Evolutionary conservation across 2,329 filamentous ascomycete species (phyloP).

Genomic region (Penicillium griseofulvum): DNA sequence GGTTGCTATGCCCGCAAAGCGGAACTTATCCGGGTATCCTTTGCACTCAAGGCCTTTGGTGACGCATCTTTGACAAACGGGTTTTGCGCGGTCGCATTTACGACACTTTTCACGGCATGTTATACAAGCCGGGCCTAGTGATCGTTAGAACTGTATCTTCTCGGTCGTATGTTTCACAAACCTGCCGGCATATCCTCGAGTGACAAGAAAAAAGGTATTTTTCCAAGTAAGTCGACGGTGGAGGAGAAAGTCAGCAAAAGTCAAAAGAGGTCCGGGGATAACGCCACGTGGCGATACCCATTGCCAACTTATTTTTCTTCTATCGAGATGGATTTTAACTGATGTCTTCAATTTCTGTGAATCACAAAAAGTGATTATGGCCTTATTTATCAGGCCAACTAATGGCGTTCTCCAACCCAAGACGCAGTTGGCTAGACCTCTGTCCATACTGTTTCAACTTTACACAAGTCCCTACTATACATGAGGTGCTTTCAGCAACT

Average conservation of each 20-base stretch:
- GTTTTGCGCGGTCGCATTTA: slow-evolving; percentile 32
- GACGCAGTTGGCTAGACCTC: no score
- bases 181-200: not conserved
- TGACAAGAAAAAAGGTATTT: not conserved
- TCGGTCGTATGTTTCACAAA: not conserved
- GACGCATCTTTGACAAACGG: slow-evolving; percentile 30
- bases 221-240: no score
- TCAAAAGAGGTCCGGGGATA: no score
- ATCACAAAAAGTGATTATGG: not conserved
- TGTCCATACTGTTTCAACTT: no score
- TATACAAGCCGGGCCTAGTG: slow-evolving; percentile 31
- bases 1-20: slow-evolving; percentile 31
- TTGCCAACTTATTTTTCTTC: not conserved
- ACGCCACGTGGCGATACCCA: not conserved
- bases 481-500: no score
- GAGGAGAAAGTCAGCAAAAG: no score
- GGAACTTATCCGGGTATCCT: slow-evolving; percentile 34
- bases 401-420: no score
- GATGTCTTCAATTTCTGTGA: not conserved
- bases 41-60: slow-evolving; percentile 31
- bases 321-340: no score
- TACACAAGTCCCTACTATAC: no score
- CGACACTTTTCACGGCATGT: slow-evolving; percentile 37
- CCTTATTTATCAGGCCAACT: not conserved
- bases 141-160: not conserved